These are phyloP conservation scores for Globisporangium okanoganense DNA, from an alignment of 352 stramenopile genomes.

Conservation along the genomic window DNA sequence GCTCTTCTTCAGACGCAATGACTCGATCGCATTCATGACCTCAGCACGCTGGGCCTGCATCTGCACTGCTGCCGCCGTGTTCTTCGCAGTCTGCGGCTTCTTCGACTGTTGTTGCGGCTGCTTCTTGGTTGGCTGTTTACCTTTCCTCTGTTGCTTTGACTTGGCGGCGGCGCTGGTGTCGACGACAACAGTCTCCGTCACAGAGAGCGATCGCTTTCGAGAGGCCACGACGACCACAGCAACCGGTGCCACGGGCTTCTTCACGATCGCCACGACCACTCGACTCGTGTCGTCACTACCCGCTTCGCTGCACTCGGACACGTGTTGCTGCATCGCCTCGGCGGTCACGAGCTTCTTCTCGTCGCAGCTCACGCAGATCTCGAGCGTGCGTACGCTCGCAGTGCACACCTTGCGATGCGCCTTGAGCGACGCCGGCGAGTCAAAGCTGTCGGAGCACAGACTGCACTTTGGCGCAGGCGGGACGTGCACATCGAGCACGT, in stretches of 20 bases:
- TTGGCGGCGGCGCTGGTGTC: neutral
- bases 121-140: slow-evolving; percentile 15
- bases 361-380: slow-evolving; percentile 43
- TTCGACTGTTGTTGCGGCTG: neutral
- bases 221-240: slow-evolving; percentile 9
- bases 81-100: neutral
- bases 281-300: slow-evolving; percentile 11
- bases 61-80: neutral
- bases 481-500: slow-evolving; percentile 62
- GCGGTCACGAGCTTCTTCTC: slow-evolving; percentile 42
- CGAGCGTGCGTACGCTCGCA: slow-evolving; percentile 29
- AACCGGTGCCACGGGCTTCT: neutral
- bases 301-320: slow-evolving; percentile 24
- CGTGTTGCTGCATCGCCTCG: slow-evolving; percentile 38
- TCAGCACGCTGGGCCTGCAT: slow-evolving; percentile 2
- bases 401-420: slow-evolving; percentile 42
- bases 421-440: slow-evolving; percentile 33
- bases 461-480: slow-evolving; percentile 39
- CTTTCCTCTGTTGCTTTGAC: slow-evolving; percentile 17
- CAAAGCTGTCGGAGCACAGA: slow-evolving; percentile 45
- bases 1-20: slow-evolving; percentile 6
- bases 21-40: slow-evolving; percentile 7
- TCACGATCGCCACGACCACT: slow-evolving; percentile 5
- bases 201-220: slow-evolving; percentile 26
- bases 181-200: slow-evolving; percentile 7